phyloP scores from a whole-genome alignment of 2,329 filamentous ascomycete species.

The Rhexocercosporidium sp. region DNA sequence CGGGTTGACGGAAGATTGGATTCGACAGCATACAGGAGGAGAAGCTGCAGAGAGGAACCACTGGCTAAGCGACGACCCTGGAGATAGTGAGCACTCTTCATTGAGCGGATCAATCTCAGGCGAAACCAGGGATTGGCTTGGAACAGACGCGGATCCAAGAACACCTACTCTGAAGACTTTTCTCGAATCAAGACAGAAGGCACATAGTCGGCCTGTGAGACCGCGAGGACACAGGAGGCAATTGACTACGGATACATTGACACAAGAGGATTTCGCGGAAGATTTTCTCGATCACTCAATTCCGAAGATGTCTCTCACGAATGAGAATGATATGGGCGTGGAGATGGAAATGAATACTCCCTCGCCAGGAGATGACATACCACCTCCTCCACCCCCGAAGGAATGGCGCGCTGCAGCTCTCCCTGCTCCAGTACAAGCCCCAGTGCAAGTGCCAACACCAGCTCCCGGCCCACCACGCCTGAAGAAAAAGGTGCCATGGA shows the following conservation, averaged over 20 bases:
- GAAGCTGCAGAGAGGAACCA: slow-evolving; percentile 73
- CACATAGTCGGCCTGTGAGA: slow-evolving; percentile 30
- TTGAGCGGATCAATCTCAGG: slow-evolving; percentile 67
- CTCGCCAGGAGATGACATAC: slow-evolving; percentile 45
- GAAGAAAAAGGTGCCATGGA: slow-evolving; percentile 77
- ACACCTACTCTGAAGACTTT: slow-evolving; percentile 42
- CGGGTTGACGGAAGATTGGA: slow-evolving; percentile 83
- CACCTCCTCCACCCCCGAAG: slow-evolving; percentile 43
- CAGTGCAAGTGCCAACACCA: slow-evolving; percentile 29
- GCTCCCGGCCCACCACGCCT: slow-evolving; percentile 57
- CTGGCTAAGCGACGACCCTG: slow-evolving; percentile 82
- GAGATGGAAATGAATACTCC: slow-evolving; percentile 28
- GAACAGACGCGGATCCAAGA: slow-evolving; percentile 48
- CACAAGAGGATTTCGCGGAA: slow-evolving; percentile 38
- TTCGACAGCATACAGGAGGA: slow-evolving; percentile 78
- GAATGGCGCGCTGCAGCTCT: slow-evolving; percentile 36
- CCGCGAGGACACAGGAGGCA: slow-evolving; percentile 39
- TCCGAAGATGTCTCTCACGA: slow-evolving; percentile 34
- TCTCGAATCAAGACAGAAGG: slow-evolving; percentile 32
- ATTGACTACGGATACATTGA: slow-evolving; percentile 42
- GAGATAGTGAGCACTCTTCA: slow-evolving; percentile 77
- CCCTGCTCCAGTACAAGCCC: slow-evolving; percentile 20
- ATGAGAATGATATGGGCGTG: slow-evolving; percentile 29
- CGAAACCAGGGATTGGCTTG: slow-evolving; percentile 53
- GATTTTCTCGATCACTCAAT: slow-evolving; percentile 33